Evolutionary conservation across 441 rosid species (phyloP), one percentile per base, ranked within the genome.

Genomic region (Corymbia calophylla): DNA sequence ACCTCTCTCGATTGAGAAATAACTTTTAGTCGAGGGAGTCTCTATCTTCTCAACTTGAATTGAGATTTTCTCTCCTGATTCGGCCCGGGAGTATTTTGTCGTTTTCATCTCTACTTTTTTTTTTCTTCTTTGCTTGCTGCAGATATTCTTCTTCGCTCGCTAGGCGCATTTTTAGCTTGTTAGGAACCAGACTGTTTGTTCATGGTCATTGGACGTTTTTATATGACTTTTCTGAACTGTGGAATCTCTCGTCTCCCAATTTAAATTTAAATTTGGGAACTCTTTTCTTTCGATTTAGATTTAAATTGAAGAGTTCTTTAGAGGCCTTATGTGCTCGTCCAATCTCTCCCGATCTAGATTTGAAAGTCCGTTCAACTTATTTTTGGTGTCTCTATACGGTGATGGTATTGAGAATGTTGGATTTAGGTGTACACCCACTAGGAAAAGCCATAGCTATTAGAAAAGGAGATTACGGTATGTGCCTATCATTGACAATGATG

Each of bases 81-180:
- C 29, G 25, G 23, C 25, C 14, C 10, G 2, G 6, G 64, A 58
- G n/a, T 23, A 58, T 58, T 25, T 58, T 58, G 3, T 58, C 25
- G n/a, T 58, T 58, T 2, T 10, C n/a, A 25, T 58, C 7, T 9
- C 9, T 2, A 3, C 10, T 0, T 0, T 23, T 21, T 21, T 56
- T 8, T 19, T 56, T 56, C 62, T 56, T 56, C 29, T 23, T 56
- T 56, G 3, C 58, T 3, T 55, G 58, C 21, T 18, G 21, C 58
- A 0, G 21, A 19, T 55, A 19, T 10, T 8, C 21, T 55, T 55
- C 58, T 55, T 55, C 25, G 13, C 64, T 25, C 3, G 7, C 64
- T 25, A 10, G 64, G 64, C 3, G 1, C 25, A 58, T 58, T 58
- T 58, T 23, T 58, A 0, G 3, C 64, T 58, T 58, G 14, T 58